A percentile compares a stretch with the other conserved stretches of the same genome.
Conservation (phyloP, 148 eudicot genomes). For the Rheum nobile region DNA sequence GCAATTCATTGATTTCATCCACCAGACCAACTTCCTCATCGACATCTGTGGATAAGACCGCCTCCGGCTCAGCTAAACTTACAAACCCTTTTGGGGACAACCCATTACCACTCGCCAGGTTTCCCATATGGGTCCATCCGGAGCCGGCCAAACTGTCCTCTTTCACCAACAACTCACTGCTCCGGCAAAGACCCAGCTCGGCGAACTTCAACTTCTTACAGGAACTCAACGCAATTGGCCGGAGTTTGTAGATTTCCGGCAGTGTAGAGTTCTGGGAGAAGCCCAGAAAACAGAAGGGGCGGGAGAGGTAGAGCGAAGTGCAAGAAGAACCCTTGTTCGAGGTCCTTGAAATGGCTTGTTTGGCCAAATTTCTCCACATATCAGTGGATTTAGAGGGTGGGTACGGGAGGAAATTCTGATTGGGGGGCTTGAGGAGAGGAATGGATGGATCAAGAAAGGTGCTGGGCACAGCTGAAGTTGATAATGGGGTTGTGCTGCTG, state of each 20-base stretch:
- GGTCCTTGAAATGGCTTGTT: constrained; percentile 26
- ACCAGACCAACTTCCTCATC: constrained; percentile 40
- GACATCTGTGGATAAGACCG: constrained; percentile 24
- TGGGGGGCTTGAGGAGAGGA: constrained; percentile 15
- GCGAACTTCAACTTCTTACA: constrained; percentile 17
- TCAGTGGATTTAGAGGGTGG: constrained; percentile 16
- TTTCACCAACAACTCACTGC: constrained; percentile 16
- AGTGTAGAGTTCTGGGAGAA: constrained; percentile 20
- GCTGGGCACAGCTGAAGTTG: constrained; percentile 20
- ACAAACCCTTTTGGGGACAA: constrained; percentile 43
- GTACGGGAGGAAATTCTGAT: constrained; percentile 9
- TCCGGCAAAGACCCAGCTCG: constrained; percentile 32
- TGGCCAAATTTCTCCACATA: constrained; percentile 63
- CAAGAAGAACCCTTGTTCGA: constrained; percentile 11
- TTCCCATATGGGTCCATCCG: constrained; percentile 12
- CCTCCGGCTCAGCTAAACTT: constrained; percentile 61
- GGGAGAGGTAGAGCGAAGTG: constrained; percentile 12
- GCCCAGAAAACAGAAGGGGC: constrained; percentile 35
- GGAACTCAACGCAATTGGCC: constrained; percentile 16
- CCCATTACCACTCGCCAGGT: constrained; percentile 18
- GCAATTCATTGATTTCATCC: constrained; percentile 54
- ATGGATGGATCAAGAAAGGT: constrained; percentile 13
- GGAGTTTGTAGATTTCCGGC: constrained; percentile 18
- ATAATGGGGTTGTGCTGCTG: constrained; percentile 26
- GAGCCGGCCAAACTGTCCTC: constrained; percentile 19